Evolutionary conservation across 78 protist species (phyloP), one percentile per base, ranked within the genome.

Genomic region (Diacronema lutheri): DNA sequence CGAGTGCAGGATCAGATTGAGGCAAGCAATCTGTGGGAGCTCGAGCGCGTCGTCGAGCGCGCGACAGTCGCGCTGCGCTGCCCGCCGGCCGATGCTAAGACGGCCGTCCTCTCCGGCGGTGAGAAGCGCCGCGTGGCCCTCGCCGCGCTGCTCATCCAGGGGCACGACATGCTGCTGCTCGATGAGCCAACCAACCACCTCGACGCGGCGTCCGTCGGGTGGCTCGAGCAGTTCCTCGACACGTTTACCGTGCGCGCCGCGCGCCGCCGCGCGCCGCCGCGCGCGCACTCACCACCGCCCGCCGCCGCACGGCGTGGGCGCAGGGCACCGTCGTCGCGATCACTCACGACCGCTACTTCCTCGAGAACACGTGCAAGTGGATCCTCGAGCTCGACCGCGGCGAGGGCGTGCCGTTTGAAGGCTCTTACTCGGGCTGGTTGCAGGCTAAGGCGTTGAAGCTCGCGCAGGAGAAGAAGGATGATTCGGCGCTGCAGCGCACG

Each of bases 101-200:
- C 0, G 6, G 33, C 37, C 6, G 57, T 41, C 37, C 50, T 74
- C 31, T 50, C 64, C 20, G 81, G 81, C 4, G 81, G 81, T 0
- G 81, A 74, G 62, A n/a, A 37, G 58, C 60, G 81, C 31, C 86
- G 86, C 35, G 86, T 83, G 12, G 86, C 86, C 37, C 86, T 83
- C 29, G 73, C 78, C 41, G 6, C 40, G 68, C 76, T 81, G 77
- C 86, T 81, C 38, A 64, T 81, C 23, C 41, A 78, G 81, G 12
- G 11, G 29, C 86, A 13, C 23, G 95, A 93, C 61, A 9, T 90
- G 29, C 87, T 97, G 60, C 62, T 97, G 29, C 94, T 97, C 37
- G 99, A 97, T 79, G 99, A 97, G 90, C 98, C 98, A 41, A 92
- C 97, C 20, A 97, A 97, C 89, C 97, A 94, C 81, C 81, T 97